phyloP scores from a whole-genome alignment of 2,329 filamentous ascomycete genomes.

The Paramyrothecium roridum region DNA sequence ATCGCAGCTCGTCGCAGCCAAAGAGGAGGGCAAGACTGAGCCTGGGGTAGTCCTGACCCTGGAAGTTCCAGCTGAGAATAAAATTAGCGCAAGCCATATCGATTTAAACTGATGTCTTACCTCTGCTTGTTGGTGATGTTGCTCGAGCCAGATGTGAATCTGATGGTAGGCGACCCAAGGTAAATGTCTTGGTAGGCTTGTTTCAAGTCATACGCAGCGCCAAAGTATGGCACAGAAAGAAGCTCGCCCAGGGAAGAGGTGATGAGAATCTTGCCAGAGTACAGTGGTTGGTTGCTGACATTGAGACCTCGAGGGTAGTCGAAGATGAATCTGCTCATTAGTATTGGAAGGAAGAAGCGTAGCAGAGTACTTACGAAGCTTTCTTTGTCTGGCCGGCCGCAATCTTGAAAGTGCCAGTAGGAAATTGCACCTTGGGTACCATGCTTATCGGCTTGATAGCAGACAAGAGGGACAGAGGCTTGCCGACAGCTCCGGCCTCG shows the following conservation, averaged over 20 bases:
- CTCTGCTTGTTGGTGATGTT: neutral
- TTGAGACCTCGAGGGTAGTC: neutral
- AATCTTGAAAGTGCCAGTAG: neutral
- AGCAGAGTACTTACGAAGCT: neutral
- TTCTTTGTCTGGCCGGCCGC: neutral
- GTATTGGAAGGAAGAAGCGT: neutral
- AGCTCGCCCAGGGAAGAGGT: conserved; percentile 23
- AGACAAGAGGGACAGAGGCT: conserved; percentile 15
- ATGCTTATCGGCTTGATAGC: neutral
- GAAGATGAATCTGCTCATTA: neutral
- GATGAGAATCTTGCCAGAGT: conserved; percentile 30
- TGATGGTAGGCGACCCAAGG: neutral
- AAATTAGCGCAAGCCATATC: neutral
- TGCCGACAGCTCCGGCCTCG: conserved; percentile 7
- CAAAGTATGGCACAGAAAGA: conserved; percentile 25
- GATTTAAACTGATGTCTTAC: neutral
- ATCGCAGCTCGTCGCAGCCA: neutral
- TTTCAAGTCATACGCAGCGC: neutral
- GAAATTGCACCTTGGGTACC: neutral
- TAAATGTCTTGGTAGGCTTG: neutral
- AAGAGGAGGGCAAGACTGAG: neutral
- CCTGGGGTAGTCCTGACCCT: neutral
- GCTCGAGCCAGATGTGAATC: neutral
- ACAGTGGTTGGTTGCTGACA: conserved; percentile 20
- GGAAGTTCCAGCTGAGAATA: neutral